Base-by-base conservation (phyloP, 2,329 filamentous ascomycete species). In the Cladosporium austrohemisphaericum region DNA sequence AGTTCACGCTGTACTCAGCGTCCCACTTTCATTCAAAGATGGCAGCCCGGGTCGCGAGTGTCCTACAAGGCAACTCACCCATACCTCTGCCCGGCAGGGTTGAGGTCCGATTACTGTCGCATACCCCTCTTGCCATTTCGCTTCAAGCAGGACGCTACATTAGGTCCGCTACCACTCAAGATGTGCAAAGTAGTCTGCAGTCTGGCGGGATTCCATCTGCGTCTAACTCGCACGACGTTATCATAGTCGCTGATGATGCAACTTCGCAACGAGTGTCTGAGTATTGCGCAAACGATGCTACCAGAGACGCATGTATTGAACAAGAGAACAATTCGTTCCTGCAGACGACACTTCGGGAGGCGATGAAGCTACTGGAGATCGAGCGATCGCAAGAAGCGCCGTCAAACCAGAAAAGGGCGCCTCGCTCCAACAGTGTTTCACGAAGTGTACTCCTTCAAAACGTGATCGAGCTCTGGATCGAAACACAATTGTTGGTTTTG, bases 1-100 rank as follows among this genome's bases (percentile, higher is more conserved):
- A 80, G 57, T 79, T 81, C 58, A 73, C 75, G 47, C 67, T 81
- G 11, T 83, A 79, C 61, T 76, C 75, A 50, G 72, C 76, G 35
- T 58, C 67, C 8, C 62, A 80, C n/a, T 76, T 79, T 56, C 23
- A 47, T 5, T 38, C 44, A 2, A 23, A 5, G 10, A 36, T 28
- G 32, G 33, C 20, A 10, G 25, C 23, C n/a, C 7, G 13, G 14
- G 5, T 47, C 10, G 13, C 32, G 13, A 19, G 11, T 16, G n/a
- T n/a, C 13, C 9, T 31, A 5, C 33, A 38, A 1, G 13, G 8
- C n/a, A n/a, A 4, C 16, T 31, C 8, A 11, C 9, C 13, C 13
- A 10, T 32, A 5, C 16, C 44, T 14, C 13, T 38, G 13, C 18
- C 33, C 7, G 44, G 44, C 18, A 31, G 44, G 18, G 18, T 38